Percentiles rank a stretch among this genome's conserved stretches.
Evolutionary conservation across 441 rosid species (phyloP).

Genomic region (Syzygium syzygioides): DNA sequence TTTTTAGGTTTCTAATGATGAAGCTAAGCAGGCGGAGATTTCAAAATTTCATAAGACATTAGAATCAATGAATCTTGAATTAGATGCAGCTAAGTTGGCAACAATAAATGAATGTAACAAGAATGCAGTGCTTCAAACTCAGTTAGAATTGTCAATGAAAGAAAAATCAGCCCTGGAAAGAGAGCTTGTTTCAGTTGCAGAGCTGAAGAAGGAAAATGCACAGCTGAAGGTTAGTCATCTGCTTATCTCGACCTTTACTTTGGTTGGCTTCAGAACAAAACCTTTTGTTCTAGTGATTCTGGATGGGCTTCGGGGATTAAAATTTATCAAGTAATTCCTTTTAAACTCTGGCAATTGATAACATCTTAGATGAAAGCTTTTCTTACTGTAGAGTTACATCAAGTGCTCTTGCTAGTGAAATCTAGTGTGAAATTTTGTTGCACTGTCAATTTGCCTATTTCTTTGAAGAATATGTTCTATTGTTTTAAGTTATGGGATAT

Average conservation of each 20-base stretch:
- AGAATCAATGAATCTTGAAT: slow-evolving; percentile 78
- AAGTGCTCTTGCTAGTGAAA: not conserved
- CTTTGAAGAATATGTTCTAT: not conserved
- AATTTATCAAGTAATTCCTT: not conserved
- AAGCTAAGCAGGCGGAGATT: slow-evolving; percentile 65
- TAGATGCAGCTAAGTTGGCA: slow-evolving; percentile 89
- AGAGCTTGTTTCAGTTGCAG: slow-evolving; percentile 59
- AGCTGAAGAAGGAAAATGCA: slow-evolving; percentile 67
- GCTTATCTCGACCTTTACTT: not conserved
- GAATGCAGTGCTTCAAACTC: slow-evolving; percentile 81
- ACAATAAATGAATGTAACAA: slow-evolving; percentile 88
- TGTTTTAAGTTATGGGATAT: not conserved
- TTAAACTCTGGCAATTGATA: not conserved
- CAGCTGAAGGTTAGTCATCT: slow-evolving; percentile 53
- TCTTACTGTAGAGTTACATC: not conserved
- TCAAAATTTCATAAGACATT: slow-evolving; percentile 65
- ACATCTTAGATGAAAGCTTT: not conserved
- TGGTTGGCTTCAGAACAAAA: not conserved
- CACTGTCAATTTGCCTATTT: not conserved
- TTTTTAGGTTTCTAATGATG: slow-evolving; percentile 79
- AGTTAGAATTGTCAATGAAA: slow-evolving; percentile 60
- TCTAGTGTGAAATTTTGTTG: not conserved
- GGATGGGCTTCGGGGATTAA: not conserved
- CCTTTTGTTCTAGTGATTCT: not conserved
- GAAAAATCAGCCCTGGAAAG: slow-evolving; percentile 76